These are phyloP conservation scores for Xerocomus minutiporus DNA, from an alignment of 1,284 basidiomycete species.

Conservation along the genomic window DNA sequence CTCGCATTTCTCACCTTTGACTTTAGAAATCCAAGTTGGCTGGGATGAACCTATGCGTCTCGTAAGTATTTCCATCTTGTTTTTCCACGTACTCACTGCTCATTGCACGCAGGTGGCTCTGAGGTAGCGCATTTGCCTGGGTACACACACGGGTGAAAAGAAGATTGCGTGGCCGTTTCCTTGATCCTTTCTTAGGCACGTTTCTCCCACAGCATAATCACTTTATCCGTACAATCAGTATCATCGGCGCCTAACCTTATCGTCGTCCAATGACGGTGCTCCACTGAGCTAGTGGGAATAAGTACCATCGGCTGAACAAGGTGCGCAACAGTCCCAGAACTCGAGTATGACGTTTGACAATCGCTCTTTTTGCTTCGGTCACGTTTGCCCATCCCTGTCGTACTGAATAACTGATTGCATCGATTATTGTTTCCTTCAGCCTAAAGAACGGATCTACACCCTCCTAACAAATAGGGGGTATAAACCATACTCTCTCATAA, in stretches of 20 bases:
- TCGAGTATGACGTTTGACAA: not conserved
- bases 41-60: not conserved
- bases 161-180: not conserved
- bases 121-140: not conserved
- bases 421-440: too few species aligned
- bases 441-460: too few species aligned
- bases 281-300: too few species aligned
- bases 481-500: too few species aligned
- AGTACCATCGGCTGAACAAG: not conserved
- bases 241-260: not conserved
- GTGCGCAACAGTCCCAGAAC: not conserved
- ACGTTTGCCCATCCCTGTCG: too few species aligned
- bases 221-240: not conserved
- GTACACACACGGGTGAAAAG: not conserved
- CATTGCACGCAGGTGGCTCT: not conserved
- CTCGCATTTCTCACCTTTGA: not conserved
- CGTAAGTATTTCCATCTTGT: not conserved
- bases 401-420: too few species aligned
- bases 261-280: not conserved
- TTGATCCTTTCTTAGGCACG: not conserved
- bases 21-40: not conserved
- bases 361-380: too few species aligned
- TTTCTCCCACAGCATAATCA: not conserved
- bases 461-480: too few species aligned
- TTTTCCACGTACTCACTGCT: not conserved